Base-by-base conservation (phyloP, 305 asterid species). In the Fraxinus platypoda region DNA sequence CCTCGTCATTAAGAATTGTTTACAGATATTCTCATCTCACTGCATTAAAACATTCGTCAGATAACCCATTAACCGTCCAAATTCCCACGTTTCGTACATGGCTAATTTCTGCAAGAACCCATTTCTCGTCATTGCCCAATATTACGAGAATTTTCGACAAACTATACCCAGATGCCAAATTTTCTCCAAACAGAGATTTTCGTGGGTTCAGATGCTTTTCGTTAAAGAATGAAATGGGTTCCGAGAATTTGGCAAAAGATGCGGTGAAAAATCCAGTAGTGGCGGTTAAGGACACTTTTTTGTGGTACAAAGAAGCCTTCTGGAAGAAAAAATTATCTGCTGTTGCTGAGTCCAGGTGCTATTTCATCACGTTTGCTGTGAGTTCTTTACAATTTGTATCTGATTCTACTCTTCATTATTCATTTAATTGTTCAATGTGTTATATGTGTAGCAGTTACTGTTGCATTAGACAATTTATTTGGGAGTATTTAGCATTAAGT, bases 251-350 rank as follows among this genome's bases (percentile, higher is more conserved):
- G 30, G 92, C 88, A 8, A 80, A 85, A 46, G 84, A 80, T 26
- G 76, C 82, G 72, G 87, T 85, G 86, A 81, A 84, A 19, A 88
- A 89, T 41, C 95, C 98, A 33, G 84, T 30, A 7, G 71, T 26
- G 78, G 88, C 87, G 74, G 75, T 87, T 31, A 90, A 84, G 90
- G 81, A 74, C 26, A 88, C 89, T 57, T 77, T 88, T 78, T 81
- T 82, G 46, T 80, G 97, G 87, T 93, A 91, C 57, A 91, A 83
- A 91, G 98, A 87, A 80, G 97, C 97, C 15, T 96, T 93, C 84
- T 93, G 97, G 98, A 94, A 88, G 91, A 91, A 97, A 93, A 93
- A 93, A 93, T 88, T 87, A 87, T 75, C 75, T 91, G 89, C 75
- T 82, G 71, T 85, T 92, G 66, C 84, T 91, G 77, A 94, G 97